Evolutionary conservation across 169 alveolate genomes (phyloP), one percentile per base, ranked within the genome.

Genomic region (Plasmodium ovale): DNA sequence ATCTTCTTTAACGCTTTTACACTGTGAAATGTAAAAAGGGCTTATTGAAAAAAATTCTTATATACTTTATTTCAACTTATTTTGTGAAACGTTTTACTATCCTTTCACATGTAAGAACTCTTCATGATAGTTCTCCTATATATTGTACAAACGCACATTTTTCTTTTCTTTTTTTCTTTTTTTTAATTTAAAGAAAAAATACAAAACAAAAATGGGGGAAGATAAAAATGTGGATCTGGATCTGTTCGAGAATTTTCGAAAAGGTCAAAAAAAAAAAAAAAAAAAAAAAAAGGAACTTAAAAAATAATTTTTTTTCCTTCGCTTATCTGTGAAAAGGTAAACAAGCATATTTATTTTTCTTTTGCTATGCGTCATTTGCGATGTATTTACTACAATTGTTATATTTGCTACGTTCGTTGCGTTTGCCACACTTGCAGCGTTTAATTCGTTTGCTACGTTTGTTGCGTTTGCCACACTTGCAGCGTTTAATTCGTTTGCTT

Each of bases 211-310:
- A 19, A 37, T 31, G 31, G 33, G 12, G 23, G 19, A 16, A n/a
- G 16, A 42, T 19, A 0, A 14, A 16, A 65, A 25, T 39, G 21
- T 39, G 54, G 27, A 65, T 65, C 21, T 5, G 37, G 14, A 65
- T 23, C 33, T 35, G 56, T 65, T 3, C 6, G 51, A 39, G 51
- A 6, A 39, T 65, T 47, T 42, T 64, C 10, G 42, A 65, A 37
- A 37, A 65, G 73, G 54, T 65, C n/a, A 62, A 62, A 62, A 62
- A 62, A 65, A 35, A 35, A 64, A 64, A 62, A 33, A 31, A 64
- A 35, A 19, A 35, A 39, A 9, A 39, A 39, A 39, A 33, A 65
- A 49, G 54, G 23, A 47, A 39, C 73, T 31, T 47, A 54, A 65
- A 65, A 47, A 27, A 16, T 35, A 27, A 65, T 31, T 39, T 51